Base-by-base conservation (phyloP, 2,329 filamentous ascomycete genomes). In the Penicillium sp. region DNA sequence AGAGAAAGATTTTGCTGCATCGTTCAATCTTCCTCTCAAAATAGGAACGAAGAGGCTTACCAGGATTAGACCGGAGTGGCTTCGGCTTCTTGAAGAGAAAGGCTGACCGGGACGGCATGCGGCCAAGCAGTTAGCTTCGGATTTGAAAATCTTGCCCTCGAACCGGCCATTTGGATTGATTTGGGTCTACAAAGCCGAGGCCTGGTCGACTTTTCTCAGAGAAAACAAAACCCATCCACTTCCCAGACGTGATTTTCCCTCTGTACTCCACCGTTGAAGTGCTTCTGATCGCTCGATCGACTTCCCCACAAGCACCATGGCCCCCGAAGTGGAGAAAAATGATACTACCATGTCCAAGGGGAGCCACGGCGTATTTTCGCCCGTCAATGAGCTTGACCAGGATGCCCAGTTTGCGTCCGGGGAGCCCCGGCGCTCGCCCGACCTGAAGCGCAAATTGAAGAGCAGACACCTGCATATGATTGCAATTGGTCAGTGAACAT, bases 401-500 rank as follows among this genome's bases (percentile, higher is more conserved):
- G 39, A 30, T 29, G 39, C 7, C 12, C 39, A 27, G 24, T 18
- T 42, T 13, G 39, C 4, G 13, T 17, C 39, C 39, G 39, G 39
- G 18, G 39, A 21, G 17, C 39, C 39, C 39, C 23, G 26, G 12
- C n/a, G 23, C 39, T 18, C n/a, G 20, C 39, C 51, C 15, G 21
- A 44, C 0, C 17, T 56, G 46, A 50, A 54, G 44, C 54, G 54
- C 13, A 53, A 49, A 42, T 23, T 56, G 12, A 56, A 56, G 34
- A 56, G 54, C 23, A 45, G 54, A n/a, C 54, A 56, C n/a, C 36
- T 56, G 20, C 46, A 48, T 20, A 54, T 54, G 51, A 54, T 54
- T 12, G 46, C 46, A 7, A 50, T 49, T 18, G 46, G 51, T 54
- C 15, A 24, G 46, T 44, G n/a, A n/a, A n/a, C n/a, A n/a, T n/a